Evolutionary conservation across 2,329 filamentous ascomycete genomes (phyloP).

Genomic region (Fusarium fracticaudum): DNA sequence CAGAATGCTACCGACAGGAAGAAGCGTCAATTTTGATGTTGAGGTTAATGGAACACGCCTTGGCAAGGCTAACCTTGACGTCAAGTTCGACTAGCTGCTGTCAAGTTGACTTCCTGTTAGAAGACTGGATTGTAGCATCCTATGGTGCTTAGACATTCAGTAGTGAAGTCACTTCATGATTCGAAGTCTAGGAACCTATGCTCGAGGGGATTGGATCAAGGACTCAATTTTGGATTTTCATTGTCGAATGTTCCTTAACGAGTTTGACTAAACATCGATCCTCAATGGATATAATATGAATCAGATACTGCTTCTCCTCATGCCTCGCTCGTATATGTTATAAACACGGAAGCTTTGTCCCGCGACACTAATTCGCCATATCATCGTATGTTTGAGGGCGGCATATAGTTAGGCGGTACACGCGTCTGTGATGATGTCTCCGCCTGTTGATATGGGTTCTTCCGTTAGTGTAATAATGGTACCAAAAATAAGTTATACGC

Average conservation of each 20-base stretch:
- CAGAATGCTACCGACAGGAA: not conserved
- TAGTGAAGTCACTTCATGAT: fast-evolving
- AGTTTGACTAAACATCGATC: not conserved
- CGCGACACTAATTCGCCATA: not conserved
- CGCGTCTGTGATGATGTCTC: not conserved
- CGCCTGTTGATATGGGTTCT: not conserved
- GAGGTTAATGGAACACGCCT: not conserved
- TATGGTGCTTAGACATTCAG: not conserved
- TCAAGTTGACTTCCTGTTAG: fast-evolving
- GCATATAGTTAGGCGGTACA: not conserved
- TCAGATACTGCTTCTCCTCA: not conserved
- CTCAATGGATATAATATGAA: not conserved
- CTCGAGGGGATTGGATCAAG: not conserved
- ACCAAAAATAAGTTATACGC: too few relatives aligned
- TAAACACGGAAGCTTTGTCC: too few relatives aligned
- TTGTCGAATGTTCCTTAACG: not conserved
- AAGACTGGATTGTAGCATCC: not conserved
- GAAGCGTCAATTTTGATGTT: not conserved
- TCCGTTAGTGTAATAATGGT: not conserved
- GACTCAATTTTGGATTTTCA: not conserved
- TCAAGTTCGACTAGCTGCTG: not conserved
- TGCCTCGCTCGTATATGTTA: not conserved
- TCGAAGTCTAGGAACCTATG: not conserved
- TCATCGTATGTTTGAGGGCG: not conserved
- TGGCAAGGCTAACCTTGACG: not conserved